Conservation (phyloP, 495 filamentous ascomycete genomes). For the Penicillium tannophilum region DNA sequence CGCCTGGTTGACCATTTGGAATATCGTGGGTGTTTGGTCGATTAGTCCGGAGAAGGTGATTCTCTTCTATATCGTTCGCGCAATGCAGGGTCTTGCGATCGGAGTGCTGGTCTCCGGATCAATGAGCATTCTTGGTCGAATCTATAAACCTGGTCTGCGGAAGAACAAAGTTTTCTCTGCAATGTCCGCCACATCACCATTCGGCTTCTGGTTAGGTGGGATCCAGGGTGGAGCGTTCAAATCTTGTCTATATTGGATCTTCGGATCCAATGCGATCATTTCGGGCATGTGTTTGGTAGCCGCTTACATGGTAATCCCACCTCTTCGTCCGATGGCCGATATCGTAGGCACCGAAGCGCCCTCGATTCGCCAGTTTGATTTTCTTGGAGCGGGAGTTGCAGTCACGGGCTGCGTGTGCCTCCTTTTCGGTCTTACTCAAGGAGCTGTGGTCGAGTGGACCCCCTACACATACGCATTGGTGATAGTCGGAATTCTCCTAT, state of each 20-base stretch:
- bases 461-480: slow-evolving; percentile 32
- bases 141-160: slow-evolving; percentile 34
- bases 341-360: slow-evolving; percentile 29
- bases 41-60: slow-evolving; percentile 27
- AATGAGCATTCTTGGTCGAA: slow-evolving; percentile 37
- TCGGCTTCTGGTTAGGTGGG: slow-evolving; percentile 36
- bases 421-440: slow-evolving; percentile 38
- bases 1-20: slow-evolving; percentile 46
- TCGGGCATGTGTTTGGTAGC: slow-evolving; percentile 27
- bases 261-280: slow-evolving; percentile 34
- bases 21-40: slow-evolving; percentile 41
- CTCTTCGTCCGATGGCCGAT: slow-evolving; percentile 32
- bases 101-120: slow-evolving; percentile 35
- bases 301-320: slow-evolving; percentile 31
- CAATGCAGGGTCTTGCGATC: slow-evolving; percentile 37
- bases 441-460: slow-evolving; percentile 30
- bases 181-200: slow-evolving; percentile 34
- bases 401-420: slow-evolving; percentile 32
- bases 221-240: slow-evolving; percentile 34
- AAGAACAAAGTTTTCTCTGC: slow-evolving; percentile 40
- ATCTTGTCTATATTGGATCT: slow-evolving; percentile 33
- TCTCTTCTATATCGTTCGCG: slow-evolving; percentile 36
- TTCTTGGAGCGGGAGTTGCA: slow-evolving; percentile 27
- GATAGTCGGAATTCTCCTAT: slow-evolving; percentile 27
- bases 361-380: slow-evolving; percentile 34